These are phyloP conservation scores for Phytophthora cajani DNA, from an alignment of 352 stramenopile species.

Conservation along the genomic window DNA sequence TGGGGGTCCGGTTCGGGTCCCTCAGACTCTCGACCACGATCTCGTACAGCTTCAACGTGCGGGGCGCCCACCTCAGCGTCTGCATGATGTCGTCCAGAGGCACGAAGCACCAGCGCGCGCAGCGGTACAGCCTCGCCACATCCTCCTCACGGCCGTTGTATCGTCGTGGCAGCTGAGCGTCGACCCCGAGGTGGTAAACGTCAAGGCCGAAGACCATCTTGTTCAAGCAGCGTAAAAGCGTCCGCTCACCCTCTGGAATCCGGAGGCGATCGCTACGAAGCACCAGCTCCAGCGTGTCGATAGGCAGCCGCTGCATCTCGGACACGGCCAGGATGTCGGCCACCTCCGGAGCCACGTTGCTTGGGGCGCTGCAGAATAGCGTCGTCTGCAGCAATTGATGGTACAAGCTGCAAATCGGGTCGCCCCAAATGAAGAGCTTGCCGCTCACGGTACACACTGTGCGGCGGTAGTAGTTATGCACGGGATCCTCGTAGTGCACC, in stretches of 20 bases:
- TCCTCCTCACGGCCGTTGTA: constrained; percentile 39
- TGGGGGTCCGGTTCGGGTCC: constrained; percentile 22
- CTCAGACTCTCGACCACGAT: constrained; percentile 41
- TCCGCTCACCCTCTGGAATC: constrained; percentile 58
- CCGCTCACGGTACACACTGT: constrained; percentile 35
- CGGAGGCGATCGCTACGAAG: constrained; percentile 64
- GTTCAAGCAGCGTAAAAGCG: constrained; percentile 45
- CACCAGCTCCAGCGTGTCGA: constrained; percentile 61
- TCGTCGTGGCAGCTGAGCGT: constrained; percentile 16
- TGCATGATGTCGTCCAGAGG: constrained; percentile 59
- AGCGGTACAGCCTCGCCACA: constrained; percentile 52
- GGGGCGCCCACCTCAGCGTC: constrained; percentile 45
- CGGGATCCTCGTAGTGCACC: constrained; percentile 27
- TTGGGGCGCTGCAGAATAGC: constrained; percentile 56
- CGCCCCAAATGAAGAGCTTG: constrained; percentile 52
- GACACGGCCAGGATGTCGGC: constrained; percentile 26
- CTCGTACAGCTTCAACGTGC: constrained; percentile 58
- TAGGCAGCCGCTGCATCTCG: constrained; percentile 45
- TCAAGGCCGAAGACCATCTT: constrained; percentile 42
- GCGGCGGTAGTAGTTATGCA: constrained; percentile 30
- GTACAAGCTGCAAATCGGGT: constrained; percentile 66
- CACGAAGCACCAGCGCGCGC: constrained; percentile 67
- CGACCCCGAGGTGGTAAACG: constrained; percentile 9
- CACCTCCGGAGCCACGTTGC: constrained; percentile 23
- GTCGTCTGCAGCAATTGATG: constrained; percentile 63